Evolutionary conservation across 441 rosid genomes (phyloP).

Genomic region (Jatropha multifida): DNA sequence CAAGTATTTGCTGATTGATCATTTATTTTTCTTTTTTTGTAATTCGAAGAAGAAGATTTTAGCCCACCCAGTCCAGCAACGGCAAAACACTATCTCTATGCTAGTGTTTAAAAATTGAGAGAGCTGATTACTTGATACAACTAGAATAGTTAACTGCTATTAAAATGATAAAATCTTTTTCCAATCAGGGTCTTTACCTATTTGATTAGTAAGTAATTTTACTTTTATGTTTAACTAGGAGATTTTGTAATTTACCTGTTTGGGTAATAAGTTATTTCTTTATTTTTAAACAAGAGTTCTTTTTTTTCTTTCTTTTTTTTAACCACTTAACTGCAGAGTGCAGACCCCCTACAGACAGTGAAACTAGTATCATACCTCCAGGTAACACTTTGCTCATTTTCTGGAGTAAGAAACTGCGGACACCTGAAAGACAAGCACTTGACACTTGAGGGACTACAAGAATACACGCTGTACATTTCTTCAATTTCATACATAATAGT

Average conservation of each 20-base stretch:
- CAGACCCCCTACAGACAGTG: not conserved
- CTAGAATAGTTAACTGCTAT: no score
- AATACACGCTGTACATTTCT: conserved; percentile 10
- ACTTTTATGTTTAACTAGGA: no score
- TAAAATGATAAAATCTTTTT: no score
- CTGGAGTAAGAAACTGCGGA: not conserved
- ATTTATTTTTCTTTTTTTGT: no score
- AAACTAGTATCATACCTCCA: not conserved
- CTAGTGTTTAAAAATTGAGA: no score
- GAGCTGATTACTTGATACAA: no score
- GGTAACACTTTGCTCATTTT: not conserved
- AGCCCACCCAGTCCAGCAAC: no score
- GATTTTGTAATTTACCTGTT: not conserved
- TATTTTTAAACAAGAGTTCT: not conserved
- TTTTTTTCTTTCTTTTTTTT: not conserved
- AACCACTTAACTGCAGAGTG: not conserved
- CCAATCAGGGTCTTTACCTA: no score
- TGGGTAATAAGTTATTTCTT: not conserved
- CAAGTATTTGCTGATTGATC: no score
- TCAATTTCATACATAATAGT: not conserved
- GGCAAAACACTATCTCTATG: no score
- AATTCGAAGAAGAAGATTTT: no score
- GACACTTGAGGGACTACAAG: not conserved
- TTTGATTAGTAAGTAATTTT: no score
- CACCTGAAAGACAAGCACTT: conserved; percentile 1